Conservation (phyloP, 2,329 filamentous ascomycete genomes). For the Cytospora mali region DNA sequence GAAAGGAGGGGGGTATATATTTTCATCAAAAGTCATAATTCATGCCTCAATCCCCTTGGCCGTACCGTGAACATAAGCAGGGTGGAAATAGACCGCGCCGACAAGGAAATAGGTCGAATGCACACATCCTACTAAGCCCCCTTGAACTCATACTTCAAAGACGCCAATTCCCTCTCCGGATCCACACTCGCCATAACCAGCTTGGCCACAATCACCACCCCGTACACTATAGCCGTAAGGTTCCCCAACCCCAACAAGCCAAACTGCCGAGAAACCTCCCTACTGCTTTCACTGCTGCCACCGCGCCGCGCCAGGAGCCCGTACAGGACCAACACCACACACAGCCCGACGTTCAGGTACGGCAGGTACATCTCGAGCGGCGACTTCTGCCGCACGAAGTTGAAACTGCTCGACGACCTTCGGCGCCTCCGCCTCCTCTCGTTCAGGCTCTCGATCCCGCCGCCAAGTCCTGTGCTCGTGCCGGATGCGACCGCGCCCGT, state of each 20-base stretch:
- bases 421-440: conserved; percentile 11
- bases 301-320: conserved; percentile 42
- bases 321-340: conserved; percentile 51
- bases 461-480: conserved; percentile 7
- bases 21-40: not conserved
- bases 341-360: conserved; percentile 61
- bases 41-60: conserved; percentile 1
- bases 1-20: conserved; percentile 5
- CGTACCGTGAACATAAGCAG: not conserved
- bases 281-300: conserved; percentile 26
- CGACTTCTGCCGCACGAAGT: conserved; percentile 32
- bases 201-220: conserved; percentile 62
- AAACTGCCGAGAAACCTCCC: conserved; percentile 5
- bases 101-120: not conserved
- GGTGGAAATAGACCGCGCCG: too few relatives aligned
- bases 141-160: conserved; percentile 67
- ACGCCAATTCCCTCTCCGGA: conserved; percentile 64
- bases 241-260: conserved; percentile 41
- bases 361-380: conserved; percentile 63
- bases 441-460: conserved; percentile 19
- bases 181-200: conserved; percentile 69
- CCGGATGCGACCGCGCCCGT: not conserved
- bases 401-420: conserved; percentile 30
- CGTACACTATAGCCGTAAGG: conserved; percentile 62
- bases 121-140: conserved; percentile 52